Base-by-base conservation (phyloP, 1,284 basidiomycete genomes). In the Neolentinus lepideus region DNA sequence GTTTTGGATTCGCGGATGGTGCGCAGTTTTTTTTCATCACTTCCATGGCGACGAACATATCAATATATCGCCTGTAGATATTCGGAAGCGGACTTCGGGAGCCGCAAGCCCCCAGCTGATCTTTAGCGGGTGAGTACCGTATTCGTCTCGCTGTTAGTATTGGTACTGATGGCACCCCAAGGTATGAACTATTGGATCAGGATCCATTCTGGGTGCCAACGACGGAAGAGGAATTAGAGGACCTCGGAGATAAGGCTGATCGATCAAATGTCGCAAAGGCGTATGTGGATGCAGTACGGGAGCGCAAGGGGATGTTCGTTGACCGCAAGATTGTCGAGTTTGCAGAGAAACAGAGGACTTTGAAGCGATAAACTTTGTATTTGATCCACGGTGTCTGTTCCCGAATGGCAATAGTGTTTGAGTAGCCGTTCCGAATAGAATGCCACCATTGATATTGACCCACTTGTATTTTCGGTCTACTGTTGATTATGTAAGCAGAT, bases 151-250 rank as follows among this genome's bases (percentile, higher is more conserved):
- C 25, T 31, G 25, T 31, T 26, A 4, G 9, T 33, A 16, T 50
- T 29, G 21, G 24, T 29, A n/a, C 47, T 50, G 14, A 50, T 26
- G 22, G 29, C 38, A 3, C 22, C n/a, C 26, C 3, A n/a, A 90
- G 89, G 47, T 93, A 92, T 69, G 92, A 96, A 68, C 78, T 93
- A 63, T 78, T 97, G 27, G 91, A 94, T 70, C 83, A 88, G 62
- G 94, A 99, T 75, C 97, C 97, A 2, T 99, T 96, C 77, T 99
- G 97, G 97, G 95, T 99, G 0, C 97, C 97, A 0, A 94, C 93
- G 8, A 99, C 97, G 0, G 91, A 97, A 65, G 97, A 98, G 68
- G 97, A 99, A 66, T 77, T 99, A 45, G 97, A 99, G 71, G 96
- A 98, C 69, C 76, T 99, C 8, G 97, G 97, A 50, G 93, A 96